phyloP scores from a whole-genome alignment of 495 filamentous ascomycete species.

The Trichoderma erinaceum region DNA sequence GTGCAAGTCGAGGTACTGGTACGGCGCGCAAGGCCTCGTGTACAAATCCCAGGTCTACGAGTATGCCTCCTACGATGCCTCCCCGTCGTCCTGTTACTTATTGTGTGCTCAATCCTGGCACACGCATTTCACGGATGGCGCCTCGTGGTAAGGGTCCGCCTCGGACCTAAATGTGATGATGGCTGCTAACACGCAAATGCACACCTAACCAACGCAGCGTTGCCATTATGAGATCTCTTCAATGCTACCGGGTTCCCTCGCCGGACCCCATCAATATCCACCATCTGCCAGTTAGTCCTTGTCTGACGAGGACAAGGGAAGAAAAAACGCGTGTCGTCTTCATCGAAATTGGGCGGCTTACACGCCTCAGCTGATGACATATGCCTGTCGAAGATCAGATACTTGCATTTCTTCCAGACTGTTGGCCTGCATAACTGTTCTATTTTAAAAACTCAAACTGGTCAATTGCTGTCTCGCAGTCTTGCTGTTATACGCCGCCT shows the following conservation, averaged over 20 bases:
- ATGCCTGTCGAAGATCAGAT: not conserved
- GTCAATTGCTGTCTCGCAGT: not conserved
- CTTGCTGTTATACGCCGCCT: not conserved
- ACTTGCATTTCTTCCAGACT: not conserved
- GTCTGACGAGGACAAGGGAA: not conserved
- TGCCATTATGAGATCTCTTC: constrained; percentile 10
- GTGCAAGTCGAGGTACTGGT: no score
- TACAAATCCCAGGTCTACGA: no score
- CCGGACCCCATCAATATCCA: not conserved
- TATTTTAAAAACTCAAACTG: not conserved
- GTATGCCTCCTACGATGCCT: no score
- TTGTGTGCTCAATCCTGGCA: not conserved
- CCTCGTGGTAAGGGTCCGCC: constrained; percentile 4
- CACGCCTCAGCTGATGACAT: not conserved
- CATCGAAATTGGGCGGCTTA: not conserved
- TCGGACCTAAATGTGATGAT: not conserved
- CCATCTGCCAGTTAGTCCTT: not conserved
- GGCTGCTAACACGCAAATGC: not conserved
- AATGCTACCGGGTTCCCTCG: not conserved
- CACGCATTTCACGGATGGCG: constrained; percentile 2
- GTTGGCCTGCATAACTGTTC: not conserved
- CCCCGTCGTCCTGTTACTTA: not conserved
- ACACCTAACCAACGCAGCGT: not conserved
- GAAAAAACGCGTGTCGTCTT: not conserved
- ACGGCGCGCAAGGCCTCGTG: no score